These are phyloP conservation scores for Ailanthus altissimus DNA, from an alignment of 345 rosid species.

Conservation along the genomic window DNA sequence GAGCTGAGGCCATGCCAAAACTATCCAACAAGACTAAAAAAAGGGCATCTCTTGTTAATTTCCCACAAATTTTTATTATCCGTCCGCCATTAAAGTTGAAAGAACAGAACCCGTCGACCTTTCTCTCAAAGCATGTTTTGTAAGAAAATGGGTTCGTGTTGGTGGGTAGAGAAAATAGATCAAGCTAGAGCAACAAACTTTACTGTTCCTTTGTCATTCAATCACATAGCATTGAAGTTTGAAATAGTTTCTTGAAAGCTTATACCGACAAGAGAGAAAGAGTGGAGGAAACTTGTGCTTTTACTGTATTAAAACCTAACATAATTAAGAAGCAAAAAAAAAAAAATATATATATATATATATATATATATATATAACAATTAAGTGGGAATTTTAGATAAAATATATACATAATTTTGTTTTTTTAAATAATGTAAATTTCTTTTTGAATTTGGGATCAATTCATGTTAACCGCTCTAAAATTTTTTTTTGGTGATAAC, in stretches of 20 bases:
- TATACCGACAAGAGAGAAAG: too few relatives aligned
- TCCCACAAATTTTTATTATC: neutral
- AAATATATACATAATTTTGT: too few relatives aligned
- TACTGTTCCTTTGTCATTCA: slow-evolving; percentile 2
- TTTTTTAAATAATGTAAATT: too few relatives aligned
- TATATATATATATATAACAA: too few relatives aligned
- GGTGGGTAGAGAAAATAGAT: neutral
- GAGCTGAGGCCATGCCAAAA: slow-evolving; percentile 26
- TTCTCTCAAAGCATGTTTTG: slow-evolving; percentile 17
- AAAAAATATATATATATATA: too few relatives aligned
- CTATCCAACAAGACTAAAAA: slow-evolving; percentile 16
- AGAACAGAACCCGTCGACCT: neutral
- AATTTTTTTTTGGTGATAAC: too few relatives aligned
- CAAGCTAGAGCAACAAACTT: neutral
- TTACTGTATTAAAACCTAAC: too few relatives aligned
- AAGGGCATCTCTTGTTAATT: slow-evolving; percentile 14
- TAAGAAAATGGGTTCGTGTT: neutral
- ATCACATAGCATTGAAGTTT: slow-evolving; percentile 1
- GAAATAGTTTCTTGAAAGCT: neutral
- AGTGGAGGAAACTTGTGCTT: too few relatives aligned
- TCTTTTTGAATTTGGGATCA: too few relatives aligned
- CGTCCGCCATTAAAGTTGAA: slow-evolving; percentile 1
- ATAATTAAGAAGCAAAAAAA: too few relatives aligned
- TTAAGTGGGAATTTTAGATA: too few relatives aligned
- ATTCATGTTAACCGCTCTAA: too few relatives aligned